Evolutionary conservation across 495 filamentous ascomycete genomes (phyloP), one percentile per base, ranked within the genome.

Genomic region (Glutinoglossum americanum): DNA sequence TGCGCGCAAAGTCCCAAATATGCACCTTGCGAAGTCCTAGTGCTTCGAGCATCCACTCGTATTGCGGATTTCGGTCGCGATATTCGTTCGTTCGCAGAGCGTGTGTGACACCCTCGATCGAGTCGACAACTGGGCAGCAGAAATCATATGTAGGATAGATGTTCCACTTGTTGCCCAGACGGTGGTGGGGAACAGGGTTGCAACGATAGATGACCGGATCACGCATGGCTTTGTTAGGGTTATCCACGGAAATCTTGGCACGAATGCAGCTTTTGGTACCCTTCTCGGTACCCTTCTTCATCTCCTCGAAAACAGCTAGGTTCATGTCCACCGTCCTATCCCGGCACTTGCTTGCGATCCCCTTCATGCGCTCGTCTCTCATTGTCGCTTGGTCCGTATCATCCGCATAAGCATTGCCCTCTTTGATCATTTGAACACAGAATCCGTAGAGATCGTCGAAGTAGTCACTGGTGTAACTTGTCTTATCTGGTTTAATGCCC

Each of bases 91-190:
- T 94, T 61, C 93, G 80, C 55, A 98, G 78, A 28, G 92, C 92
- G 66, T 97, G 92, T 13, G 92, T 96, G 54, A 97, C 86, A 45
- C 88, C 89, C 71, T 97, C 89, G 62, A 89, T 70, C 27, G 81
- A 80, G 70, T 98, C 92, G 48, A 98, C 80, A 41, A 96, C 79
- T 15, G 93, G 92, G 69, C 87, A 94, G 60, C 83, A 83, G 64
- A 95, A 92, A 68, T 95, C 89, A 67, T 96, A 97, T 51, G 86
- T 96, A 0, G 90, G 90, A 73, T 97, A 97, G 62, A 93, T 83
- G 72, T 93, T 94, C 87, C 89, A 96, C 62, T 78, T 81, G 26
- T 73, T 73, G 41, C 90, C 90, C 8, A 90, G 97, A 48, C 92
- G 84, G 72, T 94, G 90, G 67, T 97, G 92, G 4, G 76, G 71